Evolutionary conservation across 352 stramenopile species (phyloP).

Genomic region (Globisporangium viniferum): DNA sequence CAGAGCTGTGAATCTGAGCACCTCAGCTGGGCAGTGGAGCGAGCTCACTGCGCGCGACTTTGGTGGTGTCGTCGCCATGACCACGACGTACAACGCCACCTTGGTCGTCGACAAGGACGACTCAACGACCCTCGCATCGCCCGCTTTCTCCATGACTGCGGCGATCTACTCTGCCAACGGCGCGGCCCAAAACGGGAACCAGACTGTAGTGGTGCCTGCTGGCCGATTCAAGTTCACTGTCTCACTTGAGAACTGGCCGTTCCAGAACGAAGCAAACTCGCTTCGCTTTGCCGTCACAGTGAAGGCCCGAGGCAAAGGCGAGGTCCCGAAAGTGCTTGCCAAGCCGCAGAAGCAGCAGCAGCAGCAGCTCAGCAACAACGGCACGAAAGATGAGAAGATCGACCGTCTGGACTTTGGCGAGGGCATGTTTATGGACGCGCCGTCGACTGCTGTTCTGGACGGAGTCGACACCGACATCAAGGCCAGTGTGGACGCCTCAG

Average conservation of each 20-base stretch:
- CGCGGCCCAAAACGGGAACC: conserved; percentile 29
- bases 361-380: not conserved
- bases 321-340: not conserved
- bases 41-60: no score
- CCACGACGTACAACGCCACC: no score
- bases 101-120: no score
- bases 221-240: conserved; percentile 45
- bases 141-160: conserved; percentile 34
- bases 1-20: no score
- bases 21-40: no score
- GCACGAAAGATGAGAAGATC: conserved; percentile 11
- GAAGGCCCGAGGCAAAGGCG: conserved; percentile 26
- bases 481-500: no score
- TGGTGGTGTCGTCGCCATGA: no score
- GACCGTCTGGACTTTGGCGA: conserved; percentile 31
- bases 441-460: no score
- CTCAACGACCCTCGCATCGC: no score
- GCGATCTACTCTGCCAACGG: conserved; percentile 30
- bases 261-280: conserved; percentile 20
- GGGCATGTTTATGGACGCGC: conserved; percentile 13
- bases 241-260: conserved; percentile 31
- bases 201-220: conserved; percentile 28
- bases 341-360: conserved; percentile 21
- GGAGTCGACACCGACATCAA: no score
- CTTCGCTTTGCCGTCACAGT: conserved; percentile 30